Evolutionary conservation across 768 basidiomycete species (phyloP), one percentile per base, ranked within the genome.

Genomic region (Ephemerocybe angulata): DNA sequence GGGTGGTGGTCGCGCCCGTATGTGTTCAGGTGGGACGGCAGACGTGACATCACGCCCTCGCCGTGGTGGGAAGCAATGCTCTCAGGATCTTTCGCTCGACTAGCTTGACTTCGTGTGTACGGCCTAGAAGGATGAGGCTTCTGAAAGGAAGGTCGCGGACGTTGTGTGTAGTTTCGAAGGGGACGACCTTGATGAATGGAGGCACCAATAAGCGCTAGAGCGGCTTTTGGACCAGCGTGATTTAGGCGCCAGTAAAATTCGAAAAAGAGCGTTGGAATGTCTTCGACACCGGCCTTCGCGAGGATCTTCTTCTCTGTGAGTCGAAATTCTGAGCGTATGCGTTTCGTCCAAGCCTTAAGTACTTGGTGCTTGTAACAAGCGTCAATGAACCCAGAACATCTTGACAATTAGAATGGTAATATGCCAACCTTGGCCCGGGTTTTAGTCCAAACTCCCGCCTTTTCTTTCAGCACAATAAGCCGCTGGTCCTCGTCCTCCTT

Each of bases 231-330:
- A 1, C 48, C 48, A 12, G 35, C 19, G 24, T 33, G 19, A 1
- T 17, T 33, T n/a, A 31, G 29, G 31, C 48, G 48, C 48, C 48
- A 50, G 21, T 50, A 22, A 13, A 33, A 50, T 31, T 50, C 48
- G 48, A 50, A 21, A 33, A 33, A 50, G n/a, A 50, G 48, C 1
- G 48, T 35, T n/a, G 3, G 17, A 33, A 50, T 50, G 29, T 50
- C 48, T 29, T 33, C 19, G 24, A 35, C 17, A 22, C 30, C 48
- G 21, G n/a, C 35, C 12, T 22, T 15, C 19, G 13, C 11, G 30
- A 50, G 8, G 30, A 50, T 13, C n/a, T 31, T 17, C 19, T 50
- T 31, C 35, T 50, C 31, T 10, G 48, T 29, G 31, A 50, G 48
- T 7, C 27, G 19, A 24, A n/a, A 50, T 33, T 31, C 30, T 22